Evolutionary conservation across 257 asterid species (phyloP).

Genomic region (Nicotiana knightiana): DNA sequence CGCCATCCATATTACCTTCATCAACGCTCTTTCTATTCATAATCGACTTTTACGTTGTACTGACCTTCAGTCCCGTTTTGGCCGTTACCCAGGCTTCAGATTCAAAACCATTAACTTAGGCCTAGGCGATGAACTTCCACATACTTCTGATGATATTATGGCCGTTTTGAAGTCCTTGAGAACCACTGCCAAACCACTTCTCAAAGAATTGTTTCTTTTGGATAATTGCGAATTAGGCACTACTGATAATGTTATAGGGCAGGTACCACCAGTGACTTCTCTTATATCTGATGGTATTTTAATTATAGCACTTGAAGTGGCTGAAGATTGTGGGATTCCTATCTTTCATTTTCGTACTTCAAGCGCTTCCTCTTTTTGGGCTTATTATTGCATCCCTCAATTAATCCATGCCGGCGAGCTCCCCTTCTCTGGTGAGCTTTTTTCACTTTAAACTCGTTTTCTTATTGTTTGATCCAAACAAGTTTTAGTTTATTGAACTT

Average conservation of each 20-base stretch:
- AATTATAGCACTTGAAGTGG: slow-evolving; percentile 38
- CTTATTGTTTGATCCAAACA: background rate
- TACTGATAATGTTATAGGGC: background rate
- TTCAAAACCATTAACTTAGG: slow-evolving; percentile 19
- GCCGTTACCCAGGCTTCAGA: slow-evolving; percentile 5
- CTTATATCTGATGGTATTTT: slow-evolving; percentile 52
- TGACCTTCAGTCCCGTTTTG: slow-evolving; percentile 13
- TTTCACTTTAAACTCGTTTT: background rate
- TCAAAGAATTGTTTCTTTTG: slow-evolving; percentile 1
- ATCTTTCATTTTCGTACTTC: slow-evolving; percentile 45
- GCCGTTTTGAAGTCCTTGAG: background rate
- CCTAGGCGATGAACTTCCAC: slow-evolving; percentile 23
- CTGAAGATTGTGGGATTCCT: slow-evolving; percentile 25
- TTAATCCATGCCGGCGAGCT: slow-evolving; percentile 50
- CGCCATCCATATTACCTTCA: slow-evolving; percentile 19
- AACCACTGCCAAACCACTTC: background rate
- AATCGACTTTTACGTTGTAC: slow-evolving; percentile 16
- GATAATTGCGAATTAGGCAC: background rate
- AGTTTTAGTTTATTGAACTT: background rate
- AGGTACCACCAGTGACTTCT: slow-evolving; percentile 29
- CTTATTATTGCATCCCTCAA: slow-evolving; percentile 46
- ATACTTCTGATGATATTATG: background rate
- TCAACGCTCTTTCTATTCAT: slow-evolving; percentile 12
- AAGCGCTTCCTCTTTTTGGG: slow-evolving; percentile 59
- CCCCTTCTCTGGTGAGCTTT: slow-evolving; percentile 45